Evolutionary conservation across 345 rosid species (phyloP).

Genomic region (Moricandia arvensis): DNA sequence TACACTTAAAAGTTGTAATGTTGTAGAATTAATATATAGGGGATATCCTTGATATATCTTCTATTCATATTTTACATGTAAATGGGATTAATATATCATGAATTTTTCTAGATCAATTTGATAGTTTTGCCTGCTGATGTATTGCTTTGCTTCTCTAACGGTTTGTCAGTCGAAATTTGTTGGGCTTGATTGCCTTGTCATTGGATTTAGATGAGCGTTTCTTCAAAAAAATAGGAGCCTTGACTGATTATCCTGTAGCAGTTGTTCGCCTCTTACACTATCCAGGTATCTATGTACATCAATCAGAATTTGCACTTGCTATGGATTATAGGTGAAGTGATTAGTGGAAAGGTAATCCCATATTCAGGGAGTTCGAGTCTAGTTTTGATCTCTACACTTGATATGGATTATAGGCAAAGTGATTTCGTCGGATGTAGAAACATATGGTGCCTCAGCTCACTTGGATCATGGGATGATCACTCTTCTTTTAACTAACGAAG

Average conservation of each 20-base stretch:
- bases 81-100: too few relatives aligned
- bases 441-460: constrained; percentile 65
- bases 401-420: constrained; percentile 47
- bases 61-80: too few relatives aligned
- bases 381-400: neutral
- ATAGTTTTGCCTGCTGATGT: too few relatives aligned
- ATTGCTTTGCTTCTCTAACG: constrained; percentile 13
- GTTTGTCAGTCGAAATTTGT: constrained; percentile 49
- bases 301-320: too few relatives aligned
- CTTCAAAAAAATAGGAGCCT: constrained; percentile 62
- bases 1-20: too few relatives aligned
- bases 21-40: too few relatives aligned
- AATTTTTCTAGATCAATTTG: too few relatives aligned
- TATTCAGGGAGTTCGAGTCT: neutral
- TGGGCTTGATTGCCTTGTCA: constrained; percentile 67
- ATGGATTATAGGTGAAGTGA: too few relatives aligned
- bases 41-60: too few relatives aligned
- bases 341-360: constrained; percentile 27
- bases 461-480: constrained; percentile 86
- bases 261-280: too few relatives aligned
- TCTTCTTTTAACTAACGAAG: constrained; percentile 69
- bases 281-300: too few relatives aligned
- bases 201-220: constrained; percentile 66
- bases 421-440: constrained; percentile 28
- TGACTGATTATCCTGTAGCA: constrained; percentile 56